Evolutionary conservation across 1,139 yeast species (phyloP).

Genomic region (Suhomyces choctaworum): DNA sequence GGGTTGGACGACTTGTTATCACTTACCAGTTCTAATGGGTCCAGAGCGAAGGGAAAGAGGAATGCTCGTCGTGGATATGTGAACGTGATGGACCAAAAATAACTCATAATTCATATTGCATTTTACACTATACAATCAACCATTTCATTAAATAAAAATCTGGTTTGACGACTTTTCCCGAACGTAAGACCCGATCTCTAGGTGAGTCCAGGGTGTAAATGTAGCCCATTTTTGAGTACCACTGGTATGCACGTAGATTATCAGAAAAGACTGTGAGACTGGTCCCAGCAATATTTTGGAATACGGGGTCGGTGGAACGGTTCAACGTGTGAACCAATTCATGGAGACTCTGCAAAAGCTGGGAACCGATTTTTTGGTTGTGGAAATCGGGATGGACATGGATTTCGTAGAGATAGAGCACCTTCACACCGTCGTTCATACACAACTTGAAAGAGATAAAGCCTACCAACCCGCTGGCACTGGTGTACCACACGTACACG

Average conservation of each 20-base stretch:
- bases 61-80: constrained; percentile 77
- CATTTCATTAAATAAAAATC: constrained; percentile 34
- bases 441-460: constrained; percentile 48
- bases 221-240: constrained; percentile 49
- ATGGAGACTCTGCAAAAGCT: constrained; percentile 34
- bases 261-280: constrained; percentile 53
- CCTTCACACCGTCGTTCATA: constrained; percentile 29
- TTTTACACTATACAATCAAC: constrained; percentile 3
- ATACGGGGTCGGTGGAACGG: constrained; percentile 4
- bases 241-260: constrained; percentile 41
- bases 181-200: constrained; percentile 37
- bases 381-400: constrained; percentile 41
- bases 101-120: constrained; percentile 5
- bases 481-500: constrained; percentile 35
- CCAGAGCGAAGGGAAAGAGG: constrained; percentile 56
- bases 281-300: constrained; percentile 27
- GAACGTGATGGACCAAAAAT: constrained; percentile 61
- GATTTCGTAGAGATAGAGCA: constrained; percentile 55
- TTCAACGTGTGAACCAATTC: constrained; percentile 21
- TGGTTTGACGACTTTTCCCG: constrained; percentile 43
- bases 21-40: constrained; percentile 43
- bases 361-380: constrained; percentile 34
- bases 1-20: constrained; percentile 72
- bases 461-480: constrained; percentile 22
- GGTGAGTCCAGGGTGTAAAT: constrained; percentile 44